A percentile compares a stretch with the other conserved stretches of the same genome.
phyloP scores from a whole-genome alignment of 2,329 filamentous ascomycete genomes.

The Fusarium napiforme region DNA sequence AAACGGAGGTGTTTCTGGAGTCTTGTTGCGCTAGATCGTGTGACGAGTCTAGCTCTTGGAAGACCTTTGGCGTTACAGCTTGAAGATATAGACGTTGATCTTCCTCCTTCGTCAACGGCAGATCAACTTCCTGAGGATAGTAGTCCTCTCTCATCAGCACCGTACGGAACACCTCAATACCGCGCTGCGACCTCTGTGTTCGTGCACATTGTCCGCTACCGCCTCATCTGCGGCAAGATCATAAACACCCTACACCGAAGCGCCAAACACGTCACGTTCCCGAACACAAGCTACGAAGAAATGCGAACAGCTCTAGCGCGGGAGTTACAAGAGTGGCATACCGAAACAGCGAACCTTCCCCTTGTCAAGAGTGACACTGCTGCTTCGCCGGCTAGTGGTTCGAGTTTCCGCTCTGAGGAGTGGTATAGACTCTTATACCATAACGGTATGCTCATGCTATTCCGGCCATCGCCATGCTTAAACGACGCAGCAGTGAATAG shows the following conservation, averaged over 20 bases:
- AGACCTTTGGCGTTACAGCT: constrained; percentile 53
- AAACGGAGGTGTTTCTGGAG: constrained; percentile 57
- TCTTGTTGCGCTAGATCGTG: constrained; percentile 53
- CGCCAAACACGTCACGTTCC: constrained; percentile 25
- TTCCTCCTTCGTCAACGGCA: constrained; percentile 42
- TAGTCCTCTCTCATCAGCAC: constrained; percentile 24
- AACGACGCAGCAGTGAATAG: constrained; percentile 42
- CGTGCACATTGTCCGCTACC: constrained; percentile 54
- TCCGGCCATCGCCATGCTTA: constrained; percentile 53
- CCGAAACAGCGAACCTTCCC: constrained; percentile 42
- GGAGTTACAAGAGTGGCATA: constrained; percentile 49
- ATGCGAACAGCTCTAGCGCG: constrained; percentile 37
- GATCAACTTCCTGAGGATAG: constrained; percentile 34
- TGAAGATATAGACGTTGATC: constrained; percentile 54
- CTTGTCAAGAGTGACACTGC: constrained; percentile 41
- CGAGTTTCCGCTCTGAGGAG: constrained; percentile 53
- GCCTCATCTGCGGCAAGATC: constrained; percentile 54
- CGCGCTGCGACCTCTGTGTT: constrained; percentile 48
- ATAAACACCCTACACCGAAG: constrained; percentile 50
- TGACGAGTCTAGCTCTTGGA: constrained; percentile 52
- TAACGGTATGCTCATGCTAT: constrained; percentile 56
- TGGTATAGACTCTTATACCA: constrained; percentile 58
- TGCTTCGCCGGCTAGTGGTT: constrained; percentile 42
- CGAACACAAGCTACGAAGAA: constrained; percentile 21
- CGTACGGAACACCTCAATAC: constrained; percentile 40